Conservation (phyloP, 2,329 filamentous ascomycete species). For the Botrytis pseudocinerea region DNA sequence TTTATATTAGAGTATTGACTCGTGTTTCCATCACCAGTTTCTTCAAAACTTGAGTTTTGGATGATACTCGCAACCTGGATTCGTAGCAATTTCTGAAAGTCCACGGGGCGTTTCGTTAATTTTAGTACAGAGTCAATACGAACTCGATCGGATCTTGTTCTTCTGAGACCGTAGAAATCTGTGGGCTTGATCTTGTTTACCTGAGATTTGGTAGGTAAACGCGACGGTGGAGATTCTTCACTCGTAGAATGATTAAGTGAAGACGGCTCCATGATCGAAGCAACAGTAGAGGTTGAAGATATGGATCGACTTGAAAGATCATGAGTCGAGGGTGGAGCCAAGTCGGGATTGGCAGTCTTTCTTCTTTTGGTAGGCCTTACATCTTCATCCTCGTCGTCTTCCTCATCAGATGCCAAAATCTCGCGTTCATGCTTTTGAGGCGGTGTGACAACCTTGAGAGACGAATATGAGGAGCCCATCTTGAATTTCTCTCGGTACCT, state of each 20-base stretch:
- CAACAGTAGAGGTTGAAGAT: conserved; percentile 4
- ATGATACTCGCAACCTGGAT: conserved; percentile 32
- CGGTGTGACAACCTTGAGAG: conserved; percentile 21
- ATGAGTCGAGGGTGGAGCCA: neutral
- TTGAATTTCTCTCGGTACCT: conserved; percentile 22
- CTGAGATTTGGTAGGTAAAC: conserved; percentile 20
- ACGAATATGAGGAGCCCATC: conserved; percentile 33
- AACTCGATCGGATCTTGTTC: neutral
- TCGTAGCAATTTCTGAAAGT: conserved; percentile 32
- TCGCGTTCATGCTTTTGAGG: conserved; percentile 17
- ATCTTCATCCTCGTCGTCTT: conserved; percentile 35
- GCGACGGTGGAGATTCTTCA: conserved; percentile 25
- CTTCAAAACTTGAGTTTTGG: conserved; percentile 11
- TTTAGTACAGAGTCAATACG: conserved; percentile 19
- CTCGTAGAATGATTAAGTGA: conserved; percentile 28
- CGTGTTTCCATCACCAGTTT: conserved; percentile 4
- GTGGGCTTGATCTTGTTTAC: conserved; percentile 27
- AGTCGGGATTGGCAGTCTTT: conserved; percentile 19
- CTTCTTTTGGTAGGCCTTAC: conserved; percentile 34
- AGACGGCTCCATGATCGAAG: conserved; percentile 1
- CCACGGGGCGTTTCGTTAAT: conserved; percentile 22
- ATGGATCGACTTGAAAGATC: conserved; percentile 1
- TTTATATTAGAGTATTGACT: conserved; percentile 29
- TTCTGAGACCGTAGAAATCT: conserved; percentile 29
- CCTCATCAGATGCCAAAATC: conserved; percentile 27